These are phyloP conservation scores for Termitomyces sp. DNA, from an alignment of 768 basidiomycete species.

Conservation along the genomic window DNA sequence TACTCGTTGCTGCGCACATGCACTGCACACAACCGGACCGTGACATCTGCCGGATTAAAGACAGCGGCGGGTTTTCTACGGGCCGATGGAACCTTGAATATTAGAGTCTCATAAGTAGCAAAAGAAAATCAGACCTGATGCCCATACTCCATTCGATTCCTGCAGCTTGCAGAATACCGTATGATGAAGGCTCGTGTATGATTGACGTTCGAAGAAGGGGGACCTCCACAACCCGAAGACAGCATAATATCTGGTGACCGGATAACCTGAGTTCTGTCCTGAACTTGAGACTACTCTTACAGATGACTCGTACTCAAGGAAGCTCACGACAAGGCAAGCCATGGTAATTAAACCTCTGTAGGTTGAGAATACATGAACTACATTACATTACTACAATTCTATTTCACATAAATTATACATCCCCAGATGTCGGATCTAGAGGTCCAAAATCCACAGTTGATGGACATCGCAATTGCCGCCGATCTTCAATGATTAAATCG, in stretches of 20 bases:
- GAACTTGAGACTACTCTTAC: background rate
- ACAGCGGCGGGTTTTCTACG: no score
- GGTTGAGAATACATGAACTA: background rate
- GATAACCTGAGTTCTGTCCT: no score
- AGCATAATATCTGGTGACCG: no score
- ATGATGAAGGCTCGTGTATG: background rate
- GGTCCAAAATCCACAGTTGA: slow-evolving; percentile 1
- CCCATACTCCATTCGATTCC: no score
- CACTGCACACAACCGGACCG: no score
- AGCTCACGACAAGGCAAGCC: background rate
- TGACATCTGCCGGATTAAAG: no score
- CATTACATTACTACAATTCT: background rate
- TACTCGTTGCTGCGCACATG: no score
- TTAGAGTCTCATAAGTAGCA: no score
- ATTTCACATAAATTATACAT: slow-evolving; percentile 1
- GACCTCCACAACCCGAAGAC: no score
- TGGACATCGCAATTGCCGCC: slow-evolving; percentile 10
- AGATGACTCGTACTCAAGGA: background rate
- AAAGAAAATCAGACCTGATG: no score
- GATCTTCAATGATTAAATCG: slow-evolving; percentile 19
- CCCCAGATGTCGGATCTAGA: background rate
- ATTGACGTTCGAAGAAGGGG: no score
- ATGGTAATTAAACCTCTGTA: background rate
- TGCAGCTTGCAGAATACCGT: background rate
- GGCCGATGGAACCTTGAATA: no score